A percentile compares a stretch with the other conserved stretches of the same genome.
phyloP scores from a whole-genome alignment of 2,329 filamentous ascomycete species.

The Colletotrichum navitas region DNA sequence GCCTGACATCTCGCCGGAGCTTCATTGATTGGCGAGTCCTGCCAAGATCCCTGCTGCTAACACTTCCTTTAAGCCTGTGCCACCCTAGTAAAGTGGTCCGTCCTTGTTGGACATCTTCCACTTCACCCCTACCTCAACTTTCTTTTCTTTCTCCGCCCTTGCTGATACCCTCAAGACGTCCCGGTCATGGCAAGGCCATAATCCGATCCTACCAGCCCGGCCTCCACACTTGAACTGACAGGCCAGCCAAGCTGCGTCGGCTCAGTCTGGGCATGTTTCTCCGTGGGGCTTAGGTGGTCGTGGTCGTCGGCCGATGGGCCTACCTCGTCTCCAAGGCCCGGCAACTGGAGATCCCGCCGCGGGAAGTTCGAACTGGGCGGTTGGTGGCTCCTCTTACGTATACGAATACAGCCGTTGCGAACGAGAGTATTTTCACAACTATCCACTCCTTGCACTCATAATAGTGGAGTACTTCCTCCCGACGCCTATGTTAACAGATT shows the following conservation, averaged over 20 bases:
- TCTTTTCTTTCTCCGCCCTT: slow-evolving; percentile 18
- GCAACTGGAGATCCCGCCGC: slow-evolving; percentile 1
- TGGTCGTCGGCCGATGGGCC: slow-evolving; percentile 16
- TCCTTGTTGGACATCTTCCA: slow-evolving; percentile 9
- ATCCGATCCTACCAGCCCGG: slow-evolving; percentile 10
- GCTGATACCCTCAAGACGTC: neutral
- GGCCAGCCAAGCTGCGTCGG: slow-evolving; percentile 15
- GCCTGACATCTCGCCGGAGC: neutral
- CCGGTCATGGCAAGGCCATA: slow-evolving; percentile 8
- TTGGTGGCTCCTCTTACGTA: slow-evolving; percentile 8
- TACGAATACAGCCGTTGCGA: slow-evolving; percentile 25
- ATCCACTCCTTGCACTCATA: neutral
- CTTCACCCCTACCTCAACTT: slow-evolving; percentile 22
- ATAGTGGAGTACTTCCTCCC: neutral
- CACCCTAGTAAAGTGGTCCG: slow-evolving; percentile 11
- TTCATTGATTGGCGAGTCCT: slow-evolving; percentile 31
- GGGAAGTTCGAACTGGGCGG: slow-evolving; percentile 17
- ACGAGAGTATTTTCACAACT: slow-evolving; percentile 1
- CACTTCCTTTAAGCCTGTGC: slow-evolving; percentile 15
- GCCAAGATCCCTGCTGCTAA: neutral
- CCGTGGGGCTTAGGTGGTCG: slow-evolving; percentile 1
- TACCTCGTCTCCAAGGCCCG: slow-evolving; percentile 1
- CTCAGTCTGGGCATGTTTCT: slow-evolving; percentile 15
- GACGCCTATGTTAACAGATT: neutral
- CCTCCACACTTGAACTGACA: slow-evolving; percentile 26